Conservation (phyloP, 208 protist species). For the Porcisia deanei region DNA sequence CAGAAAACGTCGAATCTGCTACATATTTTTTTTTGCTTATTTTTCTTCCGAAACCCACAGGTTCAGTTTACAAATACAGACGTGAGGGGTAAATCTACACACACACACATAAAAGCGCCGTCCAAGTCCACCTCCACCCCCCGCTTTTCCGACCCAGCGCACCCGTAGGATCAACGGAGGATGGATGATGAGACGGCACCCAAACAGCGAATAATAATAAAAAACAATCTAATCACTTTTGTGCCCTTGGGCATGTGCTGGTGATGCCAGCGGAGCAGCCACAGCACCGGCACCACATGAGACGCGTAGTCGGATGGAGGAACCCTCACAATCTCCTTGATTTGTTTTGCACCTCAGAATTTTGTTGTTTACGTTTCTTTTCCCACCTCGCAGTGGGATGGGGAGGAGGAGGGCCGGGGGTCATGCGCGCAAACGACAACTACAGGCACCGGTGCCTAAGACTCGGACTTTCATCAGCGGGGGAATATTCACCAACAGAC, state of each 20-base stretch:
- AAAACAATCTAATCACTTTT: neutral
- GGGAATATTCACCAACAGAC: too few relatives aligned
- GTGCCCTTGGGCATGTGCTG: neutral
- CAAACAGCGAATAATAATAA: neutral
- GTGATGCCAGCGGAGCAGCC: neutral
- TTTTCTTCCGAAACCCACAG: neutral
- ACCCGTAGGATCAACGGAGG: neutral
- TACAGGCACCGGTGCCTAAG: neutral
- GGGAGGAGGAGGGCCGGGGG: neutral
- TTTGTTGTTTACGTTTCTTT: neutral
- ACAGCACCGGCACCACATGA: neutral
- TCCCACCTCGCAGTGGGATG: neutral
- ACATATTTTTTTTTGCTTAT: neutral
- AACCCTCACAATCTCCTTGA: neutral
- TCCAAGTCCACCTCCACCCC: neutral
- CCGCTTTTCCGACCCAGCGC: neutral
- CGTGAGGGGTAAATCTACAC: neutral
- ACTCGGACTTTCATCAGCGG: too few relatives aligned
- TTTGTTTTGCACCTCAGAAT: neutral
- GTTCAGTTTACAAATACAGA: neutral
- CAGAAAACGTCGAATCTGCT: neutral
- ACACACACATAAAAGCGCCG: neutral
- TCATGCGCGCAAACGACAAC: neutral
- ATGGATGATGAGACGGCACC: neutral
- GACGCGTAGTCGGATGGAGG: neutral